Evolutionary conservation across 1,139 yeast genomes (phyloP), one percentile per base, ranked within the genome.

Genomic region (Magnusiomyces magnusii): DNA sequence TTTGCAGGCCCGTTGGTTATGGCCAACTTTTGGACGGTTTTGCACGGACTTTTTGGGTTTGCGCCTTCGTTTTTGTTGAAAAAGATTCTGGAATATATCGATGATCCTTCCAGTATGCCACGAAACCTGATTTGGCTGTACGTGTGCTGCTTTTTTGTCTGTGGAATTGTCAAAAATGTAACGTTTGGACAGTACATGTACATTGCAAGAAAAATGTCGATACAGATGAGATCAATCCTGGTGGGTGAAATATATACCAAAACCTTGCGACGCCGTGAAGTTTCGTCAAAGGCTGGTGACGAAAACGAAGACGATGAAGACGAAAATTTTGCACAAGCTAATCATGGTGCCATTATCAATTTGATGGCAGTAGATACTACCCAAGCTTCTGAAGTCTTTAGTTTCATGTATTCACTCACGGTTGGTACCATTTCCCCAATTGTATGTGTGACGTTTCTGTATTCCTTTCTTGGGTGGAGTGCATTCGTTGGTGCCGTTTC

Each of bases 321-420:
- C 7, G 36, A 31, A 31, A 39, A 17, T 39, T 39, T n/a, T 39
- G 13, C 36, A 31, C 84, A 88, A 52, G 85, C 88, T 27, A 92
- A 90, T 69, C 72, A 89, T 60, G 99, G 99, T 65, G 92, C 96
- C 10, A 89, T 93, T 64, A 91, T 93, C 69, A 92, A 92, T 70
- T 79, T 92, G 67, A 91, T 92, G 97, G 90, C 97, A 41, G 91
- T 92, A 58, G 99, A 92, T 75, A 93, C 98, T 5, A 90, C 87
- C 75, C 90, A 91, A 71, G 90, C 92, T 27, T 85, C 96, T 47
- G 86, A 82, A 66, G 84, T 91, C 69, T 85, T 88, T 28, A 83
- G 86, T 59, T 85, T 96, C 0, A 68, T 86, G 28, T 75, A 88
- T 53, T 10, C 44, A 3, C 86, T 87, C 86, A 80, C 91, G 50